phyloP scores from a whole-genome alignment of 495 filamentous ascomycete genomes.

The Penicillium roqueforti region DNA sequence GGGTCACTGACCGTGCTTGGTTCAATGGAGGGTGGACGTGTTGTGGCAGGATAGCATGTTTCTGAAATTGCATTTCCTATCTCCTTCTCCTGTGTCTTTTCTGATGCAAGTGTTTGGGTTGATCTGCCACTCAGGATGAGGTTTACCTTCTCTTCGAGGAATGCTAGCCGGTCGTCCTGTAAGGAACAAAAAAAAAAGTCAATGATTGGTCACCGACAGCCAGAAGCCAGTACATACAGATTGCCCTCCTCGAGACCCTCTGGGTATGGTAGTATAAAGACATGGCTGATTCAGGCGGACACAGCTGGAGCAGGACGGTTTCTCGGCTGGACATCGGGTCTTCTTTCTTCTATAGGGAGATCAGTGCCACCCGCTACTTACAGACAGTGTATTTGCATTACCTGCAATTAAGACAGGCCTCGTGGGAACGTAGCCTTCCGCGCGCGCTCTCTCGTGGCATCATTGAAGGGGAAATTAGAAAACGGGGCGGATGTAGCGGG shows the following conservation, averaged over 20 bases:
- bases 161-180: conserved; percentile 42
- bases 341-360: conserved; percentile 38
- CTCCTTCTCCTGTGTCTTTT: conserved; percentile 16
- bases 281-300: conserved; percentile 41
- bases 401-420: conserved; percentile 46
- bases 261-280: conserved; percentile 31
- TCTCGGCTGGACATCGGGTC: conserved; percentile 46
- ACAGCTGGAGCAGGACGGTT: conserved; percentile 44
- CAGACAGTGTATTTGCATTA: conserved; percentile 10
- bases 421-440: conserved; percentile 42
- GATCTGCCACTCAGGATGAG: conserved; percentile 38
- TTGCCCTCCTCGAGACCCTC: conserved; percentile 28
- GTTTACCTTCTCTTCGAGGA: conserved; percentile 47
- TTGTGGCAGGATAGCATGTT: conserved; percentile 16
- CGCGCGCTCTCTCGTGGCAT: conserved; percentile 37
- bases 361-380: background rate
- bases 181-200: conserved; percentile 3
- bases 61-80: conserved; percentile 16
- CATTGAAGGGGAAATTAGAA: background rate
- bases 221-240: conserved; percentile 24
- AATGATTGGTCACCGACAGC: conserved; percentile 10
- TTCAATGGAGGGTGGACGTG: conserved; percentile 21
- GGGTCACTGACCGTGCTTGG: conserved; percentile 20
- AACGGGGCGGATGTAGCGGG: conserved; percentile 2
- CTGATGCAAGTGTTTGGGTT: conserved; percentile 15